Conservation (phyloP, 2,329 filamentous ascomycete species). For the Neopestalotiopsis sp. region DNA sequence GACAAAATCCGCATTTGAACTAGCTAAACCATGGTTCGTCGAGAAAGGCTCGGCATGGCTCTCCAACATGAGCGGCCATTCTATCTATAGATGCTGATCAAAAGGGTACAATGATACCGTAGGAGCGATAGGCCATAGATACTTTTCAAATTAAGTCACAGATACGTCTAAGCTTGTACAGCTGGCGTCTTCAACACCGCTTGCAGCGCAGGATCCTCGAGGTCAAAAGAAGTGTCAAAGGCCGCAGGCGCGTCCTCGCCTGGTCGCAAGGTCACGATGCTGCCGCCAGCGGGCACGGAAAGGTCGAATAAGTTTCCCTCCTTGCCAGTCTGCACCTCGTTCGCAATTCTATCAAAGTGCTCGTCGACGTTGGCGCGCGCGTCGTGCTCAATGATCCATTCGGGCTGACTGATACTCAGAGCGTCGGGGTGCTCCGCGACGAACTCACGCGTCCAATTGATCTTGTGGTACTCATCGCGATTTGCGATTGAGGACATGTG, state of each 20-base stretch:
- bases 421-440: constrained; percentile 36
- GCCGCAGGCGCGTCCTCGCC: neutral
- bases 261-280: neutral
- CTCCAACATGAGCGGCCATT: neutral
- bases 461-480: constrained; percentile 44
- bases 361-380: constrained; percentile 41
- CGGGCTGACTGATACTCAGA: constrained; percentile 34
- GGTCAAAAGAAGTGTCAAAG: neutral
- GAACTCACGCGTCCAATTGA: constrained; percentile 32
- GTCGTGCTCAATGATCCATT: constrained; percentile 44
- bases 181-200: neutral
- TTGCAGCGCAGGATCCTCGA: neutral
- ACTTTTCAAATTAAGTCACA: neutral
- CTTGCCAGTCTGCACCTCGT: constrained; percentile 1
- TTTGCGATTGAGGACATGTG: constrained; percentile 26
- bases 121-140: neutral
- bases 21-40: no score
- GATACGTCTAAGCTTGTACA: neutral
- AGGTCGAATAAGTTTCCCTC: constrained; percentile 4
- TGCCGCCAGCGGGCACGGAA: constrained; percentile 9
- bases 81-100: neutral
- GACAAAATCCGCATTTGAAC: no score
- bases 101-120: neutral
- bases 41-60: no score
- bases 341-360: constrained; percentile 24